Evolutionary conservation across 1,139 yeast genomes (phyloP), one percentile per base, ranked within the genome.

Genomic region (Suhomyces terraborum): DNA sequence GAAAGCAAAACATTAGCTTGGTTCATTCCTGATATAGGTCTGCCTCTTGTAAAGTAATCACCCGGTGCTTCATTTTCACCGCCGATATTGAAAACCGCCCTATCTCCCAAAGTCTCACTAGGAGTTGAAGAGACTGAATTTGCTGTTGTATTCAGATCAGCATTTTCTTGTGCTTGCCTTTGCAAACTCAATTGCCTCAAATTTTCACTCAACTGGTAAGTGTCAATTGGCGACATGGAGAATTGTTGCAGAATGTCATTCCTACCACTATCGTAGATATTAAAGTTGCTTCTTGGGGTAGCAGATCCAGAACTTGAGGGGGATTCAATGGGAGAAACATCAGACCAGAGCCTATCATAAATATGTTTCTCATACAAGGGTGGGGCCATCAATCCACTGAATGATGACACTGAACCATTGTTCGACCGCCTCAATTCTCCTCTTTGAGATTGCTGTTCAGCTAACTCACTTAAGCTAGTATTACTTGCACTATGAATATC

Each of bases 281-380:
- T 33, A 24, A 20, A 30, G 8, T 17, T 43, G 12, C 25, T 48
- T 30, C 73, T 53, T 36, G 83, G 83, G 1, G 82, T 77, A 7
- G 68, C 66, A 8, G 77, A 53, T 1, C 84, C 87, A 8, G 83
- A 76, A 6, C 63, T 61, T 2, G 64, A 45, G 2, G 88, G 87
- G 1, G 85, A 73, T 24, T 80, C 84, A 7, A 69, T 52, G 0
- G 82, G 77, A 2, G 83, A 74, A 4, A 82, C 70, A 42, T 85
- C 95, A 26, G 77, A 73, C 91, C 91, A 91, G 28, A 93, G 66
- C 42, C 89, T 68, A 62, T 93, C 98, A 61, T 87, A 89, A 26
- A 89, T 79, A 59, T 88, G 96, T 47, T 76, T 81, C 48, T 83
- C 89, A 58, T 93, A 93, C 47, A 85, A 75, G 21, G 98, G 98